Base-by-base conservation (phyloP, 1,284 basidiomycete genomes). In the Sutorius eximius region DNA sequence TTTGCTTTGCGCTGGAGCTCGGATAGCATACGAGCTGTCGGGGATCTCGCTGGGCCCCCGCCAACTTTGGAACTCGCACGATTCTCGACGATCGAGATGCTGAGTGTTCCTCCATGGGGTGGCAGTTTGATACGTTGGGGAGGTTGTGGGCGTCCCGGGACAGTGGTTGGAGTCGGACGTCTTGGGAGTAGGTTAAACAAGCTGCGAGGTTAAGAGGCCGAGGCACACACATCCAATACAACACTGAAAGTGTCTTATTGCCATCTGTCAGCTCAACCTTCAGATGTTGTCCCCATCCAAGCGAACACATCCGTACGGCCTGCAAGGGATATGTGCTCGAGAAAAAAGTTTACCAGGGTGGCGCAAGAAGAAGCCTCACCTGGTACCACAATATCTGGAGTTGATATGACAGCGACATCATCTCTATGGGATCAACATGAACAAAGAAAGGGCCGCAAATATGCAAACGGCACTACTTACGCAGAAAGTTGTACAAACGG, bases 331-430 rank as follows among this genome's bases (percentile, higher is more conserved):
- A 7, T 24, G 24, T 29, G 29, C 16, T 55, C n/a, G 6, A 37
- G 8, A 34, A 13, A 13, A n/a, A 18, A 10, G 13, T 15, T 34
- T 30, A 27, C 16, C 6, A 7, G 29, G 9, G 38, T 30, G 24
- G 4, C 16, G 5, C 7, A 45, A 29, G 51, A 27, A 30, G 60
- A 18, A 29, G 40, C 56, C 73, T 30, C 59, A 86, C 88, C 74
- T 92, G 89, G 63, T 85, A 88, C 77, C 85, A 86, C 43, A 93
- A 68, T 59, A 92, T 89, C 70, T 91, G 91, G 11, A 93, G 77
- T 65, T 92, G 89, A 69, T 93, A 93, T 3, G 89, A 88, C 53
- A 93, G 71, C 2, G 89, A 89, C 82, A 93, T 89, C 77, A 89
- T 87, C 68, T 93, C 90, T 93, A 22, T 36, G 22, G 3, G 29